Percentiles rank a stretch among this genome's conserved stretches.
These are phyloP conservation scores for Cytospora schulzeri DNA, from an alignment of 2,329 filamentous ascomycete genomes.

Conservation along the genomic window DNA sequence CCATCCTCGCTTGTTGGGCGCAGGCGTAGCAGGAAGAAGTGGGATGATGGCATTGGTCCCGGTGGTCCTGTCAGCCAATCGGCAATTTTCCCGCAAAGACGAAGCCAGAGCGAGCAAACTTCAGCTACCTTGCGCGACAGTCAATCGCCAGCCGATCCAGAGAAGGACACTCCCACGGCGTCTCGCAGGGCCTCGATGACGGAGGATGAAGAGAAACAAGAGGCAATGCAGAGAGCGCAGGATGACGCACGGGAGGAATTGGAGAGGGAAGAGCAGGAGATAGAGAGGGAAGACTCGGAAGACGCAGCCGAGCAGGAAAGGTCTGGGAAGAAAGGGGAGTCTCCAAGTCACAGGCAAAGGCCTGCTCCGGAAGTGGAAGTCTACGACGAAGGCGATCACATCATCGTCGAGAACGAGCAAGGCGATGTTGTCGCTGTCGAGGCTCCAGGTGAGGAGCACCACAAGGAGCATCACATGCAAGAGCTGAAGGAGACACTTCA, in stretches of 20 bases:
- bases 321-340: neutral
- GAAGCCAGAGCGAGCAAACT: slow-evolving; percentile 33
- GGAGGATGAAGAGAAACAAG: slow-evolving; percentile 33
- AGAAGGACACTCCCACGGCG: slow-evolving; percentile 32
- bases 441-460: slow-evolving; percentile 35
- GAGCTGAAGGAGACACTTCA: slow-evolving; percentile 38
- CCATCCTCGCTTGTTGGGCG: slow-evolving; percentile 62
- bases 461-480: slow-evolving; percentile 31
- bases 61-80: slow-evolving; percentile 90
- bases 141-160: slow-evolving; percentile 27
- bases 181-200: slow-evolving; percentile 27
- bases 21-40: slow-evolving; percentile 63
- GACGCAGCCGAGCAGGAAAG: slow-evolving; percentile 12
- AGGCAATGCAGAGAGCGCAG: slow-evolving; percentile 32
- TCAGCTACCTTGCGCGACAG: slow-evolving; percentile 27
- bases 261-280: slow-evolving; percentile 35
- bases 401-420: slow-evolving; percentile 82
- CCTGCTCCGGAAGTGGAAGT: slow-evolving; percentile 56
- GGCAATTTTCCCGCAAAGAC: slow-evolving; percentile 74
- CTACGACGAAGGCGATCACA: slow-evolving; percentile 77
- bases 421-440: slow-evolving; percentile 80
- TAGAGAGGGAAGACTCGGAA: slow-evolving; percentile 7
- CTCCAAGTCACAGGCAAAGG: slow-evolving; percentile 1
- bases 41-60: slow-evolving; percentile 71
- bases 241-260: slow-evolving; percentile 31